Conservation (phyloP, 1,284 basidiomycete species). For the Psilocybe mexicana region DNA sequence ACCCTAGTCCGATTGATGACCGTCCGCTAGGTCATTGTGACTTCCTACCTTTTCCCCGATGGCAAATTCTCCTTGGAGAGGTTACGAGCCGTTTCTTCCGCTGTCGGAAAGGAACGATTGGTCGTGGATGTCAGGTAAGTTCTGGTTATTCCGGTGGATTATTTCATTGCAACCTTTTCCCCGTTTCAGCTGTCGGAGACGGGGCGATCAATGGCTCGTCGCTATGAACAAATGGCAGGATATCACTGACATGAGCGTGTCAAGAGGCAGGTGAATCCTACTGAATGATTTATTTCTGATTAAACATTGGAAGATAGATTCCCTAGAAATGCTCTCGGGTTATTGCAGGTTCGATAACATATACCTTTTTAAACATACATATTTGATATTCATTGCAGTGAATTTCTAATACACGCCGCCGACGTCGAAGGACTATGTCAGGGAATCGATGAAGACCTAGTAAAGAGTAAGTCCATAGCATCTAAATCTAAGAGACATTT, state of each 20-base stretch:
- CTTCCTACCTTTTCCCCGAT: conserved; percentile 90
- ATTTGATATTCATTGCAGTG: conserved; percentile 51
- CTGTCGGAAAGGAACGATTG: conserved; percentile 82
- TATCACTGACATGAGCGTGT: conserved; percentile 93
- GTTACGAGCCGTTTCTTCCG: conserved; percentile 62
- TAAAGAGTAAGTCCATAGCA: conserved; percentile 59
- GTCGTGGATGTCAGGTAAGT: conserved; percentile 92
- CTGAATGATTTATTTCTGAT: neutral
- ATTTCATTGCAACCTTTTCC: neutral
- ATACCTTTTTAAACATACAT: neutral
- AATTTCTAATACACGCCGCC: conserved; percentile 95
- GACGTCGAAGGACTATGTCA: conserved; percentile 98
- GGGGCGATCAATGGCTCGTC: conserved; percentile 84
- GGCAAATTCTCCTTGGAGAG: conserved; percentile 79
- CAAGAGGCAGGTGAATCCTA: conserved; percentile 53
- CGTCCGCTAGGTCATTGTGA: conserved; percentile 97
- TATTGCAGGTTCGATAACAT: conserved; percentile 69
- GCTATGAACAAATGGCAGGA: conserved; percentile 99
- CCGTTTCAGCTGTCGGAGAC: conserved; percentile 76
- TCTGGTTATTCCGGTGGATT: neutral
- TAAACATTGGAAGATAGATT: conserved; percentile 45
- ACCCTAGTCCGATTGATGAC: conserved; percentile 2
- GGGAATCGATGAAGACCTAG: conserved; percentile 93
- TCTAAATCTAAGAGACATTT: neutral
- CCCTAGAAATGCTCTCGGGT: conserved; percentile 67